These are phyloP conservation scores for Rhinocladiella similis DNA, from an alignment of 2,329 filamentous ascomycete genomes.

Conservation along the genomic window DNA sequence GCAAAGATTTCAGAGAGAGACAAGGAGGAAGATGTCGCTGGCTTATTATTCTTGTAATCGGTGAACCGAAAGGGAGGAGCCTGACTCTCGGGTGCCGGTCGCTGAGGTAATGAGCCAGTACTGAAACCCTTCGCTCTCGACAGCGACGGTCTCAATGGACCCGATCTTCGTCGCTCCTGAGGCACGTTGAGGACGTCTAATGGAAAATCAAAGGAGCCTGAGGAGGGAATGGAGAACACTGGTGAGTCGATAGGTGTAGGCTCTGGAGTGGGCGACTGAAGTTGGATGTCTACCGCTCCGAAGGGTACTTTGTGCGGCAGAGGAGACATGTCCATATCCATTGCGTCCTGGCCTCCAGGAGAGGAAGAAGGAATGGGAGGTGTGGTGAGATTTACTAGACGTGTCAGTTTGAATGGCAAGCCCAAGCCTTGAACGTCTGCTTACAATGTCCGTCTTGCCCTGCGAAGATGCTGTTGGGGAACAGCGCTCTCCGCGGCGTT, in stretches of 20 bases:
- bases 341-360: constrained; percentile 55
- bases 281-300: constrained; percentile 60
- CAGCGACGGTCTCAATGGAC: constrained; percentile 72
- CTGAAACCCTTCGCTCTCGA: constrained; percentile 73
- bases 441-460: constrained; percentile 61
- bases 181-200: constrained; percentile 32
- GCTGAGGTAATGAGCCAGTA: constrained; percentile 63
- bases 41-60: constrained; percentile 41
- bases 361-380: constrained; percentile 84
- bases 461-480: constrained; percentile 70
- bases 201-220: constrained; percentile 42
- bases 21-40: constrained; percentile 59
- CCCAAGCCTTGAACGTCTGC: constrained; percentile 30
- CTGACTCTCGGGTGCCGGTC: constrained; percentile 63
- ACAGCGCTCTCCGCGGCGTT: constrained; percentile 81
- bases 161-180: constrained; percentile 59
- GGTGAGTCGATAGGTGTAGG: constrained; percentile 46
- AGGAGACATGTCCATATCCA: constrained; percentile 94
- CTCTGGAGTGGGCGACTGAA: constrained; percentile 71
- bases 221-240: constrained; percentile 37
- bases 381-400: constrained; percentile 72
- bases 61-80: constrained; percentile 77
- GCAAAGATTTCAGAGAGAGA: constrained; percentile 79
- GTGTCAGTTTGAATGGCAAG: constrained; percentile 17
- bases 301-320: constrained; percentile 82